These are phyloP conservation scores for Colletotrichum noveboracense DNA, from an alignment of 2,329 filamentous ascomycete species.

Conservation along the genomic window DNA sequence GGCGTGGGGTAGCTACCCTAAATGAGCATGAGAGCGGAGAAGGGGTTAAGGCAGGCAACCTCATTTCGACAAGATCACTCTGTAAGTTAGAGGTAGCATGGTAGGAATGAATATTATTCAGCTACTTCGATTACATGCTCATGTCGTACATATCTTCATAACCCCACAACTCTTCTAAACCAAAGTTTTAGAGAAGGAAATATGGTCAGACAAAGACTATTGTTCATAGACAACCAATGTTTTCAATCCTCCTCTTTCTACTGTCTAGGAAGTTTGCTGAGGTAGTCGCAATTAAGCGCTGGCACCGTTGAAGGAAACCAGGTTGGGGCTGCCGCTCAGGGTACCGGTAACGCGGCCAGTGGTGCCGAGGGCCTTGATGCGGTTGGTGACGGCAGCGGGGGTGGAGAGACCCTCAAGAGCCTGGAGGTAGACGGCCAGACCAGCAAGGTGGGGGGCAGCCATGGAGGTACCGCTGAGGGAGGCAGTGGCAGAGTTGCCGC, in stretches of 20 bases:
- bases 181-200: background rate
- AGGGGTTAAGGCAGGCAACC: no score
- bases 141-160: background rate
- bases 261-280: background rate
- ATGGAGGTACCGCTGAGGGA: constrained; percentile 65
- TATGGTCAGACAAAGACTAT: background rate
- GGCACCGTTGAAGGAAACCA: constrained; percentile 53
- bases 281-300: background rate
- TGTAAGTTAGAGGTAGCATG: no score
- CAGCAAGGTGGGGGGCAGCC: constrained; percentile 65
- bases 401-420: constrained; percentile 42
- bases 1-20: no score
- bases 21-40: no score
- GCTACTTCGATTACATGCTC: background rate
- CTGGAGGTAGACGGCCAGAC: constrained; percentile 64
- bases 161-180: background rate
- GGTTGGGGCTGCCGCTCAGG: constrained; percentile 44
- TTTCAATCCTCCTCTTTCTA: background rate
- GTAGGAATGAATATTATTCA: background rate
- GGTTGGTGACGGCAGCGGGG: constrained; percentile 45
- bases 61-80: no score
- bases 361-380: constrained; percentile 46
- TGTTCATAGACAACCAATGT: background rate
- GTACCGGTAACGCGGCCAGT: constrained; percentile 40
- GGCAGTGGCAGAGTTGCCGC: constrained; percentile 43